phyloP scores from a whole-genome alignment of 192 early-diverging fungal species.

The Backusella sp. region DNA sequence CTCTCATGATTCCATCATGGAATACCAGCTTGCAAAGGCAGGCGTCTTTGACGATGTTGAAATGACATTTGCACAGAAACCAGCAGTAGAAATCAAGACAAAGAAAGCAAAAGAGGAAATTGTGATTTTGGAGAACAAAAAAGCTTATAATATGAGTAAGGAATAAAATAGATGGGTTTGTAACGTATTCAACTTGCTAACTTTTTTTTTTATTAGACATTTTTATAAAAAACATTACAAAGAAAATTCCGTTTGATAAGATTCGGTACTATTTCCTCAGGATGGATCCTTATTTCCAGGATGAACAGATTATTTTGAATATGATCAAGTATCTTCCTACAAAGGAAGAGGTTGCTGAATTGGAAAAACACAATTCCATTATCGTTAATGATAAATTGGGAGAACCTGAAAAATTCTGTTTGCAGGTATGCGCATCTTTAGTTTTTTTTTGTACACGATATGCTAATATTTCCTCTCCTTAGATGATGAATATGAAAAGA shows the following conservation, averaged over 20 bases:
- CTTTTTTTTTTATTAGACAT: conserved; percentile 18
- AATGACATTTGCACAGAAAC: conserved; percentile 38
- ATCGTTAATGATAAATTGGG: conserved; percentile 51
- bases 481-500: conserved; percentile 72
- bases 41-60: conserved; percentile 37
- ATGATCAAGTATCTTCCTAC: conserved; percentile 69
- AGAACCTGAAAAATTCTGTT: conserved; percentile 69
- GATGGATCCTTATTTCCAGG: conserved; percentile 62
- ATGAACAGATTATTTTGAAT: conserved; percentile 42
- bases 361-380: conserved; percentile 57
- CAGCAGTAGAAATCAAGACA: conserved; percentile 37
- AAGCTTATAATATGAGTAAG: conserved; percentile 58
- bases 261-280: conserved; percentile 59
- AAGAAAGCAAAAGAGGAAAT: conserved; percentile 47
- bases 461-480: not conserved
- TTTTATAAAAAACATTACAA: conserved; percentile 36
- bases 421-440: conserved; percentile 41
- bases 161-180: conserved; percentile 28
- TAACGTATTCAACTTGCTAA: no score
- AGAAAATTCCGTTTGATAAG: conserved; percentile 64
- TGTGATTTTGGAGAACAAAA: conserved; percentile 64
- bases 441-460: not conserved
- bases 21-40: conserved; percentile 32
- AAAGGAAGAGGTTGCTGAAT: conserved; percentile 61
- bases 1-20: conserved; percentile 12